Percentiles rank a stretch among this genome's conserved stretches.
Conservation (phyloP, 352 stramenopile genomes). For the Phytophthora colocasiae region DNA sequence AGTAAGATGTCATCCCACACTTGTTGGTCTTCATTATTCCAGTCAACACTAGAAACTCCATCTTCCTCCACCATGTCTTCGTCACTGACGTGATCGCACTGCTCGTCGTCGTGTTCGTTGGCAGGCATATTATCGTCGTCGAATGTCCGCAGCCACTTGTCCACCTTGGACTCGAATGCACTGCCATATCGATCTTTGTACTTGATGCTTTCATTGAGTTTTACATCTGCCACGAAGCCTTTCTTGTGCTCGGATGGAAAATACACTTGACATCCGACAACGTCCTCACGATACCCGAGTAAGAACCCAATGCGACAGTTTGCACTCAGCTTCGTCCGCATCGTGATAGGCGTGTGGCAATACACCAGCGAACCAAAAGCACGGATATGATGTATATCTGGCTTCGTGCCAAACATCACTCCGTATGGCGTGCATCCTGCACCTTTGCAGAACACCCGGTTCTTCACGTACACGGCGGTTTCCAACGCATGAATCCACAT, state of each 20-base stretch:
- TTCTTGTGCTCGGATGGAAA: constrained; percentile 15
- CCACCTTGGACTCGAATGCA: constrained; percentile 7
- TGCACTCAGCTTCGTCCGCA: constrained; percentile 3
- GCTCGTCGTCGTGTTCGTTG: not conserved
- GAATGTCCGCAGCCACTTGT: constrained; percentile 12
- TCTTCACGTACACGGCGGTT: too few relatives aligned
- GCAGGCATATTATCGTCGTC: not conserved
- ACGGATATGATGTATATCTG: too few relatives aligned
- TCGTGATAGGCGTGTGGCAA: not conserved
- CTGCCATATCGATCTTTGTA: constrained; percentile 15
- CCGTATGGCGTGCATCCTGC: too few relatives aligned
- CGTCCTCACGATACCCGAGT: constrained; percentile 2
- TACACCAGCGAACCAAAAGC: not conserved
- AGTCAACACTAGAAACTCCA: not conserved
- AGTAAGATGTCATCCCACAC: not conserved
- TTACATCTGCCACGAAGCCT: constrained; percentile 14
- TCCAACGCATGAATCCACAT: constrained; percentile 4
- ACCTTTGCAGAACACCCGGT: too few relatives aligned
- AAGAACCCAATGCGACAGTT: constrained; percentile 7
- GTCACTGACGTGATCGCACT: too few relatives aligned
- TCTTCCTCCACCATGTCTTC: not conserved
- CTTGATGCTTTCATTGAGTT: constrained; percentile 23
- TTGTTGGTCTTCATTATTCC: constrained; percentile 1
- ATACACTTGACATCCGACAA: constrained; percentile 16
- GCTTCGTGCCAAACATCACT: too few relatives aligned